Conservation (phyloP, 371 early-diverging fungal genomes). For the Umbelopsis sp. region DNA sequence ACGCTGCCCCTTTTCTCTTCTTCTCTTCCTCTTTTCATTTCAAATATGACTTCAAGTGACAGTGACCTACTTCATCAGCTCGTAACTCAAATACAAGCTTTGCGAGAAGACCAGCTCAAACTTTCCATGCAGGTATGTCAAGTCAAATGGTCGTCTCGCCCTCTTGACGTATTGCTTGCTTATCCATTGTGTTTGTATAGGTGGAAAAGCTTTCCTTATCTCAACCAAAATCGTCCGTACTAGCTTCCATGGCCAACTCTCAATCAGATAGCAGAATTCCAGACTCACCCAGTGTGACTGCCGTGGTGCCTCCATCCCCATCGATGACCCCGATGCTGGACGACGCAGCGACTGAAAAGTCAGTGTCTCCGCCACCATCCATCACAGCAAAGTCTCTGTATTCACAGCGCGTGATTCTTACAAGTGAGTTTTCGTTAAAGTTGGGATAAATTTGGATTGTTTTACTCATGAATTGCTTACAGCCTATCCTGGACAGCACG, state of each 20-base stretch:
- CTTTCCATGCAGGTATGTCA: constrained; percentile 9
- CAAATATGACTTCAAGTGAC: constrained; percentile 14
- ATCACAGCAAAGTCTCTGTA: constrained; percentile 28
- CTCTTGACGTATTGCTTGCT: background rate
- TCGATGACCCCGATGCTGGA: constrained; percentile 4
- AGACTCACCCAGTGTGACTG: constrained; percentile 6
- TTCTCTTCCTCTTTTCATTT: constrained; percentile 8
- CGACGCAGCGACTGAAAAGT: background rate
- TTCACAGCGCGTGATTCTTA: constrained; percentile 51
- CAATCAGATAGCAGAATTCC: background rate
- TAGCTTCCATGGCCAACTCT: background rate
- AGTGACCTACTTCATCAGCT: constrained; percentile 9
- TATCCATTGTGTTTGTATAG: background rate
- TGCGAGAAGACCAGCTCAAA: constrained; percentile 11
- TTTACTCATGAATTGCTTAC: background rate
- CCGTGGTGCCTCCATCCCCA: background rate
- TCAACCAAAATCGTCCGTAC: background rate
- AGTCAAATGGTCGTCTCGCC: background rate
- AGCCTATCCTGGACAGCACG: constrained; percentile 88
- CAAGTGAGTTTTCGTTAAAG: constrained; percentile 36
- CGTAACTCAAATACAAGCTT: background rate
- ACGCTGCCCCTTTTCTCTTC: constrained; percentile 16
- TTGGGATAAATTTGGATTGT: background rate
- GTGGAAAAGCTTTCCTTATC: background rate
- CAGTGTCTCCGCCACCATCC: constrained; percentile 1